phyloP scores from a whole-genome alignment of 441 rosid species.

The Euphorbia celastroides region DNA sequence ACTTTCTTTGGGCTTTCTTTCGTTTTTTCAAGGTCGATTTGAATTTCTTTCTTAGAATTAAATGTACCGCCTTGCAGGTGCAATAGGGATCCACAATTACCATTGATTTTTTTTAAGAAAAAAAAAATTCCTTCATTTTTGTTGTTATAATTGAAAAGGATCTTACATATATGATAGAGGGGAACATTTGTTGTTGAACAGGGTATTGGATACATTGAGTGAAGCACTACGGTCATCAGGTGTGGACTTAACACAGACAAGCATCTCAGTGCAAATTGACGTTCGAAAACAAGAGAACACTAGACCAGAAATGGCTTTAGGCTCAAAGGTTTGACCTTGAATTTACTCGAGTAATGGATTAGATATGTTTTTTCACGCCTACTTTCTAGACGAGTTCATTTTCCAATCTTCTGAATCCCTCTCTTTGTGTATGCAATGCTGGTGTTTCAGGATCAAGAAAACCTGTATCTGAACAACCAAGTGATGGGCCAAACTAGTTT shows the following conservation, averaged over 20 bases:
- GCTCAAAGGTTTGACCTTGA: constrained; percentile 41
- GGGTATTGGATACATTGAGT: constrained; percentile 62
- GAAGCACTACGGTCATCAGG: constrained; percentile 79
- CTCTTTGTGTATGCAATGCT: not conserved
- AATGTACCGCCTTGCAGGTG: not conserved
- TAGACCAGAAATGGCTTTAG: constrained; percentile 23
- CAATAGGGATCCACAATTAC: not conserved
- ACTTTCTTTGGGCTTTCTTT: not conserved
- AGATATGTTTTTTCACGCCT: not conserved
- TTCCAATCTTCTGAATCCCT: not conserved
- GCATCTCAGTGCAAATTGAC: constrained; percentile 73
- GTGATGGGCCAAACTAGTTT: constrained; percentile 28
- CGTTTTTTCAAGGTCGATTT: not conserved
- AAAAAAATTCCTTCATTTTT: not conserved
- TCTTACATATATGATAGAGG: constrained; percentile 10
- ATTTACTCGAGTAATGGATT: not conserved
- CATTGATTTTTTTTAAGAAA: not conserved
- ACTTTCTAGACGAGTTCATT: not conserved
- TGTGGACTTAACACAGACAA: constrained; percentile 77
- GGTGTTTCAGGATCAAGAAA: constrained; percentile 39
- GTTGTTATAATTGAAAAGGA: constrained; percentile 3
- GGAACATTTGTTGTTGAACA: constrained; percentile 25
- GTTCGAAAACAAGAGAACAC: constrained; percentile 43
- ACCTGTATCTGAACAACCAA: constrained; percentile 25
- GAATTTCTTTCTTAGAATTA: not conserved